These are phyloP conservation scores for Nicotiana sylvestris DNA, from an alignment of 257 asterid genomes.

Conservation along the genomic window DNA sequence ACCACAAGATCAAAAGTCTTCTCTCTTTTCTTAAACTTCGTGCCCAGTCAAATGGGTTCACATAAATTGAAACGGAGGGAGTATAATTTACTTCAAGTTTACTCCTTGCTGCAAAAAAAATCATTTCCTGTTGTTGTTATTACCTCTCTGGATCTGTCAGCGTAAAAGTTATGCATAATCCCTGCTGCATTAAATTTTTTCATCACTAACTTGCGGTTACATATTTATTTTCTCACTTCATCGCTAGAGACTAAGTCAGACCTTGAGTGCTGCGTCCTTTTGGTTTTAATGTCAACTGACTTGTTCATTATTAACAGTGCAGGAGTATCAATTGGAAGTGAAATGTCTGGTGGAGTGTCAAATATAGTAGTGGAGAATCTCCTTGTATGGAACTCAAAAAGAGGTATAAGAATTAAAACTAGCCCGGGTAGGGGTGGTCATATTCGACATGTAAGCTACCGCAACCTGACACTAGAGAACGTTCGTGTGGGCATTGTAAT, in stretches of 20 bases:
- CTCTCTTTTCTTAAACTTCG: too few species aligned
- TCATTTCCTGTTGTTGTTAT: not conserved
- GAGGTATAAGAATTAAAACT: conserved; percentile 85
- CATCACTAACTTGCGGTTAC: not conserved
- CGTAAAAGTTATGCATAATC: not conserved
- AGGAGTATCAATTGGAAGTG: conserved; percentile 93
- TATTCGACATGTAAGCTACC: conserved; percentile 56
- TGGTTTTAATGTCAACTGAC: conserved; percentile 14
- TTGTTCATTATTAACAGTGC: conserved; percentile 52
- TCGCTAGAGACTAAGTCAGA: not conserved
- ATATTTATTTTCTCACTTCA: not conserved
- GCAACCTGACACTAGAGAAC: conserved; percentile 64
- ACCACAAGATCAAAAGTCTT: too few species aligned
- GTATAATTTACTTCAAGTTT: not conserved
- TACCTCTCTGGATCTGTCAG: not conserved
- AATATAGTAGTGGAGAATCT: conserved; percentile 67
- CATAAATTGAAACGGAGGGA: too few species aligned
- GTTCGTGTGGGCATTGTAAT: conserved; percentile 89
- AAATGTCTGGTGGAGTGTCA: conserved; percentile 94
- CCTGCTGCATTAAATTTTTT: not conserved
- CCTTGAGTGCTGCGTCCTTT: not conserved
- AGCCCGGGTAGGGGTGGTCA: conserved; percentile 85
- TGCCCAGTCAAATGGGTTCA: too few species aligned
- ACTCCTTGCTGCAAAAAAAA: not conserved
- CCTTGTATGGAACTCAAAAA: conserved; percentile 78